phyloP scores from a whole-genome alignment of 805 yeast species.

The Trichomonascus vanleenenianus region DNA sequence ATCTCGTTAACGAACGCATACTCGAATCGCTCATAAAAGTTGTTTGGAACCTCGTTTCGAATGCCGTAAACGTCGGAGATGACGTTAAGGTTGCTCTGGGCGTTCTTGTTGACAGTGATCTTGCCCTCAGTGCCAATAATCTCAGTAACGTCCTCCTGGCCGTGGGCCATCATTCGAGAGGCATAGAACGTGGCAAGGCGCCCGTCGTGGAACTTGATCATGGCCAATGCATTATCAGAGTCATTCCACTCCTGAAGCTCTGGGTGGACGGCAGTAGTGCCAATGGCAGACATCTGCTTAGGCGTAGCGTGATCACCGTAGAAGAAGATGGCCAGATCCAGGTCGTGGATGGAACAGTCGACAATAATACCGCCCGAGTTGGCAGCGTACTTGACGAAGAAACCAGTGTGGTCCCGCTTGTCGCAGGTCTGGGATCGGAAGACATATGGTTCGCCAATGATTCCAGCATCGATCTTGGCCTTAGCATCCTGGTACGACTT shows the following conservation, averaged over 20 bases:
- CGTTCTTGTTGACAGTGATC: slow-evolving; percentile 7
- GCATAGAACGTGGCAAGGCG: slow-evolving; percentile 13
- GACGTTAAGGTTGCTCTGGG: slow-evolving; percentile 10
- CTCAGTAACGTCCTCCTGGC: slow-evolving; percentile 19
- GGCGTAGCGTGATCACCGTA: slow-evolving; percentile 16
- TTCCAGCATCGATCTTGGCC: slow-evolving; percentile 12
- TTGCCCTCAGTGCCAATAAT: slow-evolving; percentile 20
- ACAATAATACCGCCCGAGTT: slow-evolving; percentile 22
- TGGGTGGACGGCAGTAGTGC: slow-evolving; percentile 17
- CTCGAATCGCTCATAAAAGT: slow-evolving; percentile 16
- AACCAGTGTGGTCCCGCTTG: slow-evolving; percentile 6
- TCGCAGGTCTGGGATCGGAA: slow-evolving; percentile 19
- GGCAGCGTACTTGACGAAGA: slow-evolving; percentile 16
- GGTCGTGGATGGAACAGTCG: slow-evolving; percentile 20
- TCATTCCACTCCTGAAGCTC: slow-evolving; percentile 17
- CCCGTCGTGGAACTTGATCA: slow-evolving; percentile 15
- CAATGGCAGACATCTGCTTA: slow-evolving; percentile 14
- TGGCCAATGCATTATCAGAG: slow-evolving; percentile 18
- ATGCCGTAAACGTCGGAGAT: slow-evolving; percentile 16
- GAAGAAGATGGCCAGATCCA: slow-evolving; percentile 17
- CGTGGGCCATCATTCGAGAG: slow-evolving; percentile 17
- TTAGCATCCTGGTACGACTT: slow-evolving; percentile 14
- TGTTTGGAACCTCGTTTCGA: slow-evolving; percentile 14
- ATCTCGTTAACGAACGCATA: slow-evolving; percentile 16
- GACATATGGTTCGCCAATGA: slow-evolving; percentile 14